phyloP scores from a whole-genome alignment of 345 rosid genomes.

The Pugionium cornutum region DNA sequence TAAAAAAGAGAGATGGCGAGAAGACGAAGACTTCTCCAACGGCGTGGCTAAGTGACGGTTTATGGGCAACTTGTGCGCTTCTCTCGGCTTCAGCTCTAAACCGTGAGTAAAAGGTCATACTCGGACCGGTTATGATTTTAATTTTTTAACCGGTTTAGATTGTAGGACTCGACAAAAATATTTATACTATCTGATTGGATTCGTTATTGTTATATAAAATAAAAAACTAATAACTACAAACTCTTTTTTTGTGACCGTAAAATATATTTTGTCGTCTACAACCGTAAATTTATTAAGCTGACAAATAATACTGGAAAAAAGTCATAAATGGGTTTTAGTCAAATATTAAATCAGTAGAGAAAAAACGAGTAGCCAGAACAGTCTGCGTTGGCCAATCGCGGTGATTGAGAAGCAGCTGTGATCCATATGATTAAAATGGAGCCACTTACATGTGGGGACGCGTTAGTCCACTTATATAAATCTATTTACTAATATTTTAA shows the following conservation, averaged over 20 bases:
- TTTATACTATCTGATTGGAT: no score
- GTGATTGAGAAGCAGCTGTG: slow-evolving; percentile 4
- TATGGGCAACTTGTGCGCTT: slow-evolving; percentile 2
- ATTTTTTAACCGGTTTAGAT: neutral
- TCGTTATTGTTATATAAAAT: no score
- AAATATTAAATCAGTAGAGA: no score
- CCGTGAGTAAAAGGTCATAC: slow-evolving; percentile 8
- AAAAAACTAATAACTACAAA: no score
- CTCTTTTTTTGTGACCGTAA: no score
- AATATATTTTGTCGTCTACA: no score
- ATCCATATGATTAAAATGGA: neutral
- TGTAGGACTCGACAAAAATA: no score
- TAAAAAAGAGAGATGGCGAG: slow-evolving; percentile 26
- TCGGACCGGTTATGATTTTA: neutral
- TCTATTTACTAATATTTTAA: no score
- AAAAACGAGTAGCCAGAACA: neutral
- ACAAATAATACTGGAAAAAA: no score
- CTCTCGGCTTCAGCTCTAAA: slow-evolving; percentile 23
- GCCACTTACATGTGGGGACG: neutral
- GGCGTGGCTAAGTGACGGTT: slow-evolving; percentile 35
- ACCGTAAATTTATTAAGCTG: no score
- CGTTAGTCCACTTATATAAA: no score
- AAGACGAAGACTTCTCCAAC: slow-evolving; percentile 34
- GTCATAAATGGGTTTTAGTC: no score
- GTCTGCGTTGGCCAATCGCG: slow-evolving; percentile 7